Conservation (phyloP, 2,329 filamentous ascomycete species). For the Aspergillus neotritici region DNA sequence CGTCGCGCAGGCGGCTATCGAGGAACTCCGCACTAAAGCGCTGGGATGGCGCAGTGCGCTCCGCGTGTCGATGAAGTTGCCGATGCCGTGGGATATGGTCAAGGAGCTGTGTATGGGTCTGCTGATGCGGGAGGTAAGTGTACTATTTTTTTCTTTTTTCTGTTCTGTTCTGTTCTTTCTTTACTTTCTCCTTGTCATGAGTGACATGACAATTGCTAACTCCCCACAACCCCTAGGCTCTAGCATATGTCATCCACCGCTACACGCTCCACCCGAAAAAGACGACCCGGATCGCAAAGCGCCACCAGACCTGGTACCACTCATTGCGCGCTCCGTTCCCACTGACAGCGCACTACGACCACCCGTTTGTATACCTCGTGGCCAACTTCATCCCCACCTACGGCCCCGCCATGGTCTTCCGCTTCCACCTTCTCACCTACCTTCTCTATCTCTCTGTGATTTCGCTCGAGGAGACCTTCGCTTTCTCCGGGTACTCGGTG, state of each 20-base stretch:
- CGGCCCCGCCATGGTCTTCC: conserved; percentile 50
- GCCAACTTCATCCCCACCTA: conserved; percentile 53
- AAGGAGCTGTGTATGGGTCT: conserved; percentile 52
- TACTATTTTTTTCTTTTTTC: neutral
- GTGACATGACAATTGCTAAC: conserved; percentile 4
- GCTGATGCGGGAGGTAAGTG: conserved; percentile 51
- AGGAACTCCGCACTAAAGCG: conserved; percentile 50
- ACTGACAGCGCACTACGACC: conserved; percentile 56
- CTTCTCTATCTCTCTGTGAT: conserved; percentile 49
- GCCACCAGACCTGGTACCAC: conserved; percentile 55
- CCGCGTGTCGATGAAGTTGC: conserved; percentile 54
- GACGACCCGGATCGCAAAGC: conserved; percentile 45
- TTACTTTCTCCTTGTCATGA: neutral
- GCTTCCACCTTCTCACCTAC: conserved; percentile 58
- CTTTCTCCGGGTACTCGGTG: conserved; percentile 55
- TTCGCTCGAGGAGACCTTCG: conserved; percentile 56
- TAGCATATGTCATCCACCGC: conserved; percentile 65
- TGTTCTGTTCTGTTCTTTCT: no score
- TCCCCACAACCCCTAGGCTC: conserved; percentile 15
- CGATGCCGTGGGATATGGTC: conserved; percentile 57
- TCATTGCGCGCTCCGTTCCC: conserved; percentile 49
- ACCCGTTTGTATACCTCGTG: conserved; percentile 52
- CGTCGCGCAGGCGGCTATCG: conserved; percentile 51
- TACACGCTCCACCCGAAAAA: conserved; percentile 59
- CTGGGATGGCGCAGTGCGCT: conserved; percentile 52